Evolutionary conservation across 805 yeast genomes (phyloP).

Genomic region (Wickerhamiella alocasiicola): DNA sequence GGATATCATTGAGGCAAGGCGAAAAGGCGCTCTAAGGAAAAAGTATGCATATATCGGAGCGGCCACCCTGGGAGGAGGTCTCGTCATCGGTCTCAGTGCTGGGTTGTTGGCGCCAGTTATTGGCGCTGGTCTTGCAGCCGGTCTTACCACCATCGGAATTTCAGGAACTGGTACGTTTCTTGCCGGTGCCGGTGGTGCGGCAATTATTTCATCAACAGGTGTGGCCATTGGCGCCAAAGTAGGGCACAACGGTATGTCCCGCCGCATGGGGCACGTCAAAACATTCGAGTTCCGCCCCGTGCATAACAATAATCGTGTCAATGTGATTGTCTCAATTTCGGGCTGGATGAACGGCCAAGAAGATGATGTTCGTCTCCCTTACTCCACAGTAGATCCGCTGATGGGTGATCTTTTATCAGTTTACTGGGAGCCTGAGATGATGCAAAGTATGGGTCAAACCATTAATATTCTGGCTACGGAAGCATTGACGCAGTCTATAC

Average conservation of each 20-base stretch:
- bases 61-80: constrained; percentile 92
- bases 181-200: constrained; percentile 95
- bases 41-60: constrained; percentile 80
- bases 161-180: constrained; percentile 85
- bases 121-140: constrained; percentile 98
- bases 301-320: constrained; percentile 80
- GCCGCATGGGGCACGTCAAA: constrained; percentile 80
- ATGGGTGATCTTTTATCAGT: constrained; percentile 93
- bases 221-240: constrained; percentile 83
- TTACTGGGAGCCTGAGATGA: constrained; percentile 97
- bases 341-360: constrained; percentile 96
- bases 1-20: constrained; percentile 55
- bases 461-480: constrained; percentile 88
- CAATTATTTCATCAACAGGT: constrained; percentile 84
- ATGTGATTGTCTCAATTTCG: constrained; percentile 73
- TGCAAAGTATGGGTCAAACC: constrained; percentile 91
- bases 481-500: constrained; percentile 82
- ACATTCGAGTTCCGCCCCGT: constrained; percentile 90
- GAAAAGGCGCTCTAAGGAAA: constrained; percentile 50
- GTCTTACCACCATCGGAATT: constrained; percentile 86
- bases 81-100: constrained; percentile 88
- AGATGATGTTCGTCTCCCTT: constrained; percentile 94
- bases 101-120: constrained; percentile 95
- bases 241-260: constrained; percentile 73
- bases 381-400: constrained; percentile 91